Percentiles rank a stretch among this genome's conserved stretches.
Evolutionary conservation across 768 basidiomycete genomes (phyloP).

Genomic region (Cyclocybe cylindracea): DNA sequence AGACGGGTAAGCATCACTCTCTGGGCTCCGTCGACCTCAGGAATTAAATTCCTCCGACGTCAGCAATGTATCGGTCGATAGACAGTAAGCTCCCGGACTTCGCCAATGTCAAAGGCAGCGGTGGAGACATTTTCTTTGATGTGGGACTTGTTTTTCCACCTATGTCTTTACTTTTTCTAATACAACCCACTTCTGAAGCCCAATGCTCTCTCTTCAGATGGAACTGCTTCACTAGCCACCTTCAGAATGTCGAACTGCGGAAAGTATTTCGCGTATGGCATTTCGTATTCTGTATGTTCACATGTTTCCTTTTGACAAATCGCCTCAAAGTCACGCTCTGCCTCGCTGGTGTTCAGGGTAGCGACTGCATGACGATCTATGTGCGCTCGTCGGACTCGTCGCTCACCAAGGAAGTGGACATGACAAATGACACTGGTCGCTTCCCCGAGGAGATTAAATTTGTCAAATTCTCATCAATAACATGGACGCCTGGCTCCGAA

Average conservation of each 20-base stretch:
- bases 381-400: constrained; percentile 64
- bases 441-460: constrained; percentile 69
- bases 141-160: constrained; percentile 33
- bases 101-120: constrained; percentile 36
- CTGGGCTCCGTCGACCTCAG: not conserved
- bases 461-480: constrained; percentile 74
- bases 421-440: constrained; percentile 49
- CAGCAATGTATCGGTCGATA: constrained; percentile 66
- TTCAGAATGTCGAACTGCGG: constrained; percentile 67
- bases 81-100: constrained; percentile 55
- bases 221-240: constrained; percentile 62
- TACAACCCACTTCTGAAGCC: constrained; percentile 39
- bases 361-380: constrained; percentile 72
- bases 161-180: constrained; percentile 7
- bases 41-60: constrained; percentile 1
- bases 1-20: constrained; percentile 41
- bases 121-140: constrained; percentile 80
- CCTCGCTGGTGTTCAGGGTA: constrained; percentile 48
- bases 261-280: constrained; percentile 75
- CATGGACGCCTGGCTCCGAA: constrained; percentile 77
- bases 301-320: not conserved
- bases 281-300: constrained; percentile 65
- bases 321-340: not conserved
- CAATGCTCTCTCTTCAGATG: constrained; percentile 72
- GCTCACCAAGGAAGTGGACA: constrained; percentile 42